Percentiles rank a stretch among this genome's conserved stretches.
phyloP scores from a whole-genome alignment of 805 yeast genomes.

The Saccharomycopsis selenospora region DNA sequence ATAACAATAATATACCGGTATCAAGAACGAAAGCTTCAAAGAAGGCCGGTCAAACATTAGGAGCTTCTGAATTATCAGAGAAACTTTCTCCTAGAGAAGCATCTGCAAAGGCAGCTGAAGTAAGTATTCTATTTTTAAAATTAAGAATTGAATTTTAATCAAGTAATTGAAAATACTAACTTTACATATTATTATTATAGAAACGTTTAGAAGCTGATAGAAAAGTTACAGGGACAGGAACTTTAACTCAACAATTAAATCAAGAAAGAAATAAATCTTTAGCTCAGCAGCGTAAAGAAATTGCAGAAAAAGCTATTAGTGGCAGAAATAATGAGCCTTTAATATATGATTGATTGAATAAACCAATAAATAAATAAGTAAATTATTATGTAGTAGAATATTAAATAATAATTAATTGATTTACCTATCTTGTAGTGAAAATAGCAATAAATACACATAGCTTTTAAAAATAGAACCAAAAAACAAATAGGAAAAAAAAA shows the following conservation, averaged over 20 bases:
- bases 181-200: too few species aligned
- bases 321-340: background rate
- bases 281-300: slow-evolving; percentile 4
- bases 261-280: slow-evolving; percentile 3
- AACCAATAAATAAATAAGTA: too few species aligned
- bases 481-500: too few species aligned
- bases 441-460: too few species aligned
- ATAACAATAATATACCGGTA: background rate
- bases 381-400: too few species aligned
- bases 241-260: background rate
- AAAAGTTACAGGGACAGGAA: background rate
- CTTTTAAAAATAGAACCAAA: too few species aligned
- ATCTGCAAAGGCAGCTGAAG: slow-evolving; percentile 20
- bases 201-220: background rate
- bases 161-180: too few species aligned
- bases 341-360: slow-evolving; percentile 5
- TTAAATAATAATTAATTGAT: too few species aligned
- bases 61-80: background rate
- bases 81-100: slow-evolving; percentile 12
- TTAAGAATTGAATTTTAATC: too few species aligned
- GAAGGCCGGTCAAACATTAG: background rate
- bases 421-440: too few species aligned
- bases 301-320: background rate
- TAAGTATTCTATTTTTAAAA: background rate
- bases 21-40: background rate